Evolutionary conservation across 2,329 filamentous ascomycete species (phyloP).

Genomic region (Fusarium musae): DNA sequence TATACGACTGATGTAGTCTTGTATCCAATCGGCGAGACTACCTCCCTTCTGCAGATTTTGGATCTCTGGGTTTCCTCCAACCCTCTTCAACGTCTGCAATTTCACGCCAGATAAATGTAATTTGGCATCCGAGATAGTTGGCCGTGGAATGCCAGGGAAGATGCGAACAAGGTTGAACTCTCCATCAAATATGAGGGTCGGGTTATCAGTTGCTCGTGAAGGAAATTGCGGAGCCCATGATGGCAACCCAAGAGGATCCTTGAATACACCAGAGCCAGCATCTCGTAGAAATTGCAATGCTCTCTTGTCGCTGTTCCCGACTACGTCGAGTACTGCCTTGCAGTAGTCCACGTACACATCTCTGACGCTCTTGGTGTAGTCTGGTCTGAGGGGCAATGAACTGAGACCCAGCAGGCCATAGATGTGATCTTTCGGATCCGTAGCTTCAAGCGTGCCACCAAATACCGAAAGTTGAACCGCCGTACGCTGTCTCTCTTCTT

Average conservation of each 20-base stretch:
- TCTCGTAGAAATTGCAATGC: background rate
- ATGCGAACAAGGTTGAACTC: background rate
- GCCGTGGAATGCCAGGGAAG: rapidly evolving
- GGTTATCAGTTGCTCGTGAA: background rate
- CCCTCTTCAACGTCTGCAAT: background rate
- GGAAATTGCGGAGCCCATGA: slow-evolving; percentile 3
- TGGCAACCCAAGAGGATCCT: background rate
- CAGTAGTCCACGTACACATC: background rate
- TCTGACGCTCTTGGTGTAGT: background rate
- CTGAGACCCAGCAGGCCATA: background rate
- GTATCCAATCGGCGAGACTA: background rate
- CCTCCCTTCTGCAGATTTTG: background rate
- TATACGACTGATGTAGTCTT: background rate
- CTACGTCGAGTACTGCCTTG: background rate
- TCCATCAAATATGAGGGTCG: background rate
- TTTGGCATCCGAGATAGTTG: background rate
- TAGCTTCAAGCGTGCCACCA: background rate
- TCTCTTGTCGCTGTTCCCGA: background rate
- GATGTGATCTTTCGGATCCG: background rate
- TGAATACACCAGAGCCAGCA: background rate
- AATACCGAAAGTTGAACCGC: background rate
- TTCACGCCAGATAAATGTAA: background rate
- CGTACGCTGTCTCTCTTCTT: too few species aligned
- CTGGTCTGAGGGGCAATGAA: background rate
- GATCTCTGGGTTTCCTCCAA: background rate